Base-by-base conservation (phyloP, 192 early-diverging fungal genomes). In the Physocladia obscura region DNA sequence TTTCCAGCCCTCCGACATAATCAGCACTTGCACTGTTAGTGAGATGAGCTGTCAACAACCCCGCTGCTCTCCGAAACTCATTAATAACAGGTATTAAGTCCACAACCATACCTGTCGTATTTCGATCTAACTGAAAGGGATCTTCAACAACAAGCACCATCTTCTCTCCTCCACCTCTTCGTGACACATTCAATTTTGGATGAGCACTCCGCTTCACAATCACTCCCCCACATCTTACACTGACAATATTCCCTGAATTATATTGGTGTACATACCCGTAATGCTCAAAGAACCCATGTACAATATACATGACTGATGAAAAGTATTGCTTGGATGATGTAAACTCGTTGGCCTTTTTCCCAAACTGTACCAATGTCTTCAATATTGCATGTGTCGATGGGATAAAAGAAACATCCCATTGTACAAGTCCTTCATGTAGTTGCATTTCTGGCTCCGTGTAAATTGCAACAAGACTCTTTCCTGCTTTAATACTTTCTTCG, bases 71-170 rank as follows among this genome's bases (percentile, higher is more conserved):
- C 32, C 75, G 50, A 70, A 80, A 74, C 65, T 80, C 79, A 2
- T 40, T 39, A 6, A 77, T 49, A 35, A 80, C 63, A 3, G 22
- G 5, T n/a, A 11, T n/a, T 1, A 70, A 56, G 15, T 77, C 24
- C 48, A 55, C 34, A 15, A 77, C 72, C 50, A 65, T 71, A 26
- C 79, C 79, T 2, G 79, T 63, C 32, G 61, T 61, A 67, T 80
- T 80, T 21, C 75, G 68, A 73, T 74, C 73, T 39, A 80, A 36
- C 63, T 74, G 73, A 68, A 80, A 80, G 31, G 79, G 79, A 40
- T 80, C 79, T 55, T 80, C 79, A 22, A 80, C 75, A 48, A 80
- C 73, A 19, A 80, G 51, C 26, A 34, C 30, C 57, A 60, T 22
- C 22, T 38, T 26, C 56, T 21, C 24, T 31, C 59, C 62, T 67